Evolutionary conservation across 805 yeast genomes (phyloP).

Genomic region (Debaryomyces castellii): DNA sequence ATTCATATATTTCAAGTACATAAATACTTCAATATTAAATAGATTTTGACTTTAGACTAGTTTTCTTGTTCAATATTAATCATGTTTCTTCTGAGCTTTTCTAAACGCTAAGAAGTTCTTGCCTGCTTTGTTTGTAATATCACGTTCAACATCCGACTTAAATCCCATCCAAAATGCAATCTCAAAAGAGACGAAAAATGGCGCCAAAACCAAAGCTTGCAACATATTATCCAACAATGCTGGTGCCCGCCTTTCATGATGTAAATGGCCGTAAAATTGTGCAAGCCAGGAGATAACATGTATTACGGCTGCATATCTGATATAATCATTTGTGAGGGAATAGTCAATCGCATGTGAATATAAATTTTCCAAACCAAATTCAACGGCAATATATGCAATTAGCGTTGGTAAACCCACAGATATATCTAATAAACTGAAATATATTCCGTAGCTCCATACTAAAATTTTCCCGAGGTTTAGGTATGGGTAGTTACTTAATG

Average conservation of each 20-base stretch:
- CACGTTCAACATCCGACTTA: slow-evolving; percentile 48
- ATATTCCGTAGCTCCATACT: slow-evolving; percentile 50
- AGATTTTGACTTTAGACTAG: background rate
- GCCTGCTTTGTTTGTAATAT: slow-evolving; percentile 50
- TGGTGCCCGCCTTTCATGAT: slow-evolving; percentile 79
- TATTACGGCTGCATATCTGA: slow-evolving; percentile 30
- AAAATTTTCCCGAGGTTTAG: slow-evolving; percentile 48
- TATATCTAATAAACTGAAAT: slow-evolving; percentile 59
- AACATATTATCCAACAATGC: slow-evolving; percentile 79
- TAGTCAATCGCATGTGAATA: slow-evolving; percentile 13
- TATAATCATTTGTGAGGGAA: slow-evolving; percentile 16
- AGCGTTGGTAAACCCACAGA: slow-evolving; percentile 34
- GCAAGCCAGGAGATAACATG: slow-evolving; percentile 70
- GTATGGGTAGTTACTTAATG: slow-evolving; percentile 18
- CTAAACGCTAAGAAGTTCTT: slow-evolving; percentile 17
- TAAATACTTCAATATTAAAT: no score
- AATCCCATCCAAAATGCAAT: slow-evolving; percentile 67
- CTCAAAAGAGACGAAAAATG: slow-evolving; percentile 84
- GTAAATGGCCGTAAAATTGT: slow-evolving; percentile 87
- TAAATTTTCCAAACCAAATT: slow-evolving; percentile 18
- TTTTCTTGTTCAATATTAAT: background rate
- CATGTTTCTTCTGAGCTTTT: background rate
- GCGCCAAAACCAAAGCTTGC: slow-evolving; percentile 89
- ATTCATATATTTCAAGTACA: slow-evolving; percentile 14
- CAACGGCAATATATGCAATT: slow-evolving; percentile 20